Evolutionary conservation across 1,139 yeast genomes (phyloP).

Genomic region (Pichia kudriavzevii): DNA sequence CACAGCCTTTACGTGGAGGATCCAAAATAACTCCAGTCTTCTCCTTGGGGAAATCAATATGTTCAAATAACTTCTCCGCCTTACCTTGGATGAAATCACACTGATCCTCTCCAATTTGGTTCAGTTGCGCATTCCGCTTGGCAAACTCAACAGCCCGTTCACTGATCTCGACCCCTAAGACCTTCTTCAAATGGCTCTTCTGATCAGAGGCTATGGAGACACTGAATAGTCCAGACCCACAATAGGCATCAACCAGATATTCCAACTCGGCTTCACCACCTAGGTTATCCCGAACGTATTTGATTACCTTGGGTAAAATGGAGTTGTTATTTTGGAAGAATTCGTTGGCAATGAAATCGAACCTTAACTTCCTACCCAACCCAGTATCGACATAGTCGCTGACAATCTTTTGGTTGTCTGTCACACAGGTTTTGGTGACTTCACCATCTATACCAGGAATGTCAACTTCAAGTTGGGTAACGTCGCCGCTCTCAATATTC

Average conservation of each 20-base stretch:
- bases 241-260: constrained; percentile 89
- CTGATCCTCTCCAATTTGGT: constrained; percentile 50
- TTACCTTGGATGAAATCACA: constrained; percentile 84
- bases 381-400: constrained; percentile 51
- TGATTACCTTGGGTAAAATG: constrained; percentile 74
- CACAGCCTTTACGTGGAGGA: constrained; percentile 98
- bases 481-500: constrained; percentile 7
- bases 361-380: constrained; percentile 44
- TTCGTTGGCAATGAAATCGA: constrained; percentile 88
- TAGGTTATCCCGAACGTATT: constrained; percentile 69
- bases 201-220: constrained; percentile 57
- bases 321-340: constrained; percentile 95
- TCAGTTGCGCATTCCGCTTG: constrained; percentile 65
- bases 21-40: constrained; percentile 87
- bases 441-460: constrained; percentile 8
- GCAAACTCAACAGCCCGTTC: constrained; percentile 91
- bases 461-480: constrained; percentile 17
- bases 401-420: constrained; percentile 71
- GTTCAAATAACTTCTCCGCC: constrained; percentile 82
- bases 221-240: constrained; percentile 93
- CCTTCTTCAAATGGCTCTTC: constrained; percentile 58
- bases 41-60: constrained; percentile 62
- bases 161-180: constrained; percentile 90
- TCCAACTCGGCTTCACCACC: constrained; percentile 32
- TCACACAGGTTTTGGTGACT: constrained; percentile 45